Evolutionary conservation across 139 green algal species (phyloP).

Genomic region (Micractinium conductrix): DNA sequence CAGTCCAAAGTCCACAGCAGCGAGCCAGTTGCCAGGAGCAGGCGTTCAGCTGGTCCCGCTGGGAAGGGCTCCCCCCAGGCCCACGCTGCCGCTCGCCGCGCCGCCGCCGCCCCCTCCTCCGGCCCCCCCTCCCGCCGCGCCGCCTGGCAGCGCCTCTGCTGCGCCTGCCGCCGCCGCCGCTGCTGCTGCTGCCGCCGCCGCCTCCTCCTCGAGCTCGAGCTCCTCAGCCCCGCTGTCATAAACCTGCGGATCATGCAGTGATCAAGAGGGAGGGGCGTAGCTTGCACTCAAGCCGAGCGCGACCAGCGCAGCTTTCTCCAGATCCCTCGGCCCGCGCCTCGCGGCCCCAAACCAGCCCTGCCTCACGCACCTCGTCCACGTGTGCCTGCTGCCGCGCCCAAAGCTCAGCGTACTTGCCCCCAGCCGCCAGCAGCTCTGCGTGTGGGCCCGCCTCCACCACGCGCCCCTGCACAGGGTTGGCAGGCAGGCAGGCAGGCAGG

Average conservation of each 20-base stretch:
- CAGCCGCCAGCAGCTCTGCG: constrained; percentile 70
- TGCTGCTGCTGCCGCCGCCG: not conserved
- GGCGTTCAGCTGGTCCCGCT: not conserved
- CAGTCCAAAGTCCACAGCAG: too few relatives aligned
- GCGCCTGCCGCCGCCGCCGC: not conserved
- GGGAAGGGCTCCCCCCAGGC: not conserved
- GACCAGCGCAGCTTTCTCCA: too few relatives aligned
- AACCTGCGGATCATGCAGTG: too few relatives aligned
- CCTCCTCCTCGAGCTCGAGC: not conserved
- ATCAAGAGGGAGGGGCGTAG: too few relatives aligned
- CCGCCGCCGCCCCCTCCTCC: not conserved
- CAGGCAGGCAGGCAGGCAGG: too few relatives aligned
- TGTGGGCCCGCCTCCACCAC: constrained; percentile 88
- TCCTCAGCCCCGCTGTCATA: constrained; percentile 33
- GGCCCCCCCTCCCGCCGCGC: not conserved
- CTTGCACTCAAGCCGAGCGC: too few relatives aligned
- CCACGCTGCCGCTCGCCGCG: not conserved
- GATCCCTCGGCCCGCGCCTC: too few relatives aligned
- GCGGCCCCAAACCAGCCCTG: too few relatives aligned
- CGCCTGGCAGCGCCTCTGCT: not conserved
- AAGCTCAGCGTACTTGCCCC: constrained; percentile 78
- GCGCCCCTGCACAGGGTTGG: too few relatives aligned
- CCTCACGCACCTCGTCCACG: constrained; percentile 63
- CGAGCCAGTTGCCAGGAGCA: too few relatives aligned
- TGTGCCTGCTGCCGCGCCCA: constrained; percentile 67